These are phyloP conservation scores for Saturnispora besseyi DNA, from an alignment of 805 yeast genomes.

Conservation along the genomic window DNA sequence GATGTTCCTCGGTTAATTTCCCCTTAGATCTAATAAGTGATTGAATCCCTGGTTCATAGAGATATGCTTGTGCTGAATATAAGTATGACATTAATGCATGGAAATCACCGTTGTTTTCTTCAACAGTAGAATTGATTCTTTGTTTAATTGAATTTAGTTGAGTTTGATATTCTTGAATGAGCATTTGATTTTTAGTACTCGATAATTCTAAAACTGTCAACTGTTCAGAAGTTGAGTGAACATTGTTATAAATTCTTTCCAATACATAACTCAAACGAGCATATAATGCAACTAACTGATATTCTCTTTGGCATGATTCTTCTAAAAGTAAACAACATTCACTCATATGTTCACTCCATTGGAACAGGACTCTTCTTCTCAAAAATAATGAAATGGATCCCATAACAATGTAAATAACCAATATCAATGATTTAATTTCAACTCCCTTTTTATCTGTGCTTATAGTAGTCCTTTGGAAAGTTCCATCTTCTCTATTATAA, in stretches of 20 bases:
- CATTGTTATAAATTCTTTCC: slow-evolving; percentile 49
- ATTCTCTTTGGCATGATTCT: slow-evolving; percentile 24
- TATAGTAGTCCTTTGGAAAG: slow-evolving; percentile 32
- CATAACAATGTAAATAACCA: slow-evolving; percentile 52
- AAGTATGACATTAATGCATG: slow-evolving; percentile 37
- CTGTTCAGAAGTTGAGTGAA: slow-evolving; percentile 35
- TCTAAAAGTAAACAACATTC: slow-evolving; percentile 48
- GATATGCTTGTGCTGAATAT: slow-evolving; percentile 57
- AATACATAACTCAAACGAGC: slow-evolving; percentile 50
- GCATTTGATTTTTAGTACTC: slow-evolving; percentile 28
- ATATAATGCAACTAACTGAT: slow-evolving; percentile 43
- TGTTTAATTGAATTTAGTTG: slow-evolving; percentile 34
- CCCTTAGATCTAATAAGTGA: slow-evolving; percentile 13
- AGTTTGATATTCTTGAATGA: slow-evolving; percentile 41
- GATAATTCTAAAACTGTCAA: slow-evolving; percentile 24
- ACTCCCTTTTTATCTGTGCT: slow-evolving; percentile 28
- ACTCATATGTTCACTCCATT: slow-evolving; percentile 58
- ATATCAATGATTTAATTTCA: slow-evolving; percentile 43
- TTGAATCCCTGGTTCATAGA: slow-evolving; percentile 44
- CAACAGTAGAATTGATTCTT: slow-evolving; percentile 26
- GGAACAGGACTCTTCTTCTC: slow-evolving; percentile 51
- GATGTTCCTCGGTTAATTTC: slow-evolving; percentile 25
- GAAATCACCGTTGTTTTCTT: slow-evolving; percentile 29
- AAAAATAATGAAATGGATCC: slow-evolving; percentile 58
- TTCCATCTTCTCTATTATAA: slow-evolving; percentile 33